Conservation (phyloP, 2,329 filamentous ascomycete species). For the Neurospora crassa region DNA sequence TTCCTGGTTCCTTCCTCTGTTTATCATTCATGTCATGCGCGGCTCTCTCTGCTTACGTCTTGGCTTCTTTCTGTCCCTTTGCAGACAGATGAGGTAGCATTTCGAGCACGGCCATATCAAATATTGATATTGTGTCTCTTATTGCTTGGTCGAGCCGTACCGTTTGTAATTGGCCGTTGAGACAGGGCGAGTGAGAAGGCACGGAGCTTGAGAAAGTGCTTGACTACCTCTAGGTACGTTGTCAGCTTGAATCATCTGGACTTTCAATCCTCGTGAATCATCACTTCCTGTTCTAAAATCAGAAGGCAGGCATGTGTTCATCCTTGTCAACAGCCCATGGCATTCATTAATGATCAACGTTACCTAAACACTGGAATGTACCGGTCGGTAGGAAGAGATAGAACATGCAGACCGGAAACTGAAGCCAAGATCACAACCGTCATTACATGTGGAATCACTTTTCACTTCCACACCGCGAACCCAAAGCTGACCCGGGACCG, state of each 20-base stretch:
- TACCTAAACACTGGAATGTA: not conserved
- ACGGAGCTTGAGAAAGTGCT: no score
- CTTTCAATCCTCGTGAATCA: no score
- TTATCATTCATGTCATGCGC: not conserved
- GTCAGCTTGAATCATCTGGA: no score
- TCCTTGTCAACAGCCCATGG: not conserved
- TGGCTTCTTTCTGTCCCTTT: not conserved
- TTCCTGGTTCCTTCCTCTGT: not conserved
- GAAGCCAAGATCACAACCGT: not conserved
- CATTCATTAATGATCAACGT: not conserved
- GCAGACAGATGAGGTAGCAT: not conserved
- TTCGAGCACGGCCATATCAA: not conserved
- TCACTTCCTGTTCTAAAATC: not conserved
- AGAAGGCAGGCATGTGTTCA: not conserved
- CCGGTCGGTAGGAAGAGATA: not conserved
- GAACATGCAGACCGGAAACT: not conserved
- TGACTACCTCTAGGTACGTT: no score
- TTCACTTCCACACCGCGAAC: not conserved
- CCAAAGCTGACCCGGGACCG: not conserved
- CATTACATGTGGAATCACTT: not conserved
- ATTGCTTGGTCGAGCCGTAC: not conserved
- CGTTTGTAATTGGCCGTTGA: not conserved
- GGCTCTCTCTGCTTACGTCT: not conserved
- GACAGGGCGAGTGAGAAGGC: no score
- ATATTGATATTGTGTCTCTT: not conserved